These are phyloP conservation scores for Podila horticola DNA, from an alignment of 192 early-diverging fungal genomes.

Conservation along the genomic window DNA sequence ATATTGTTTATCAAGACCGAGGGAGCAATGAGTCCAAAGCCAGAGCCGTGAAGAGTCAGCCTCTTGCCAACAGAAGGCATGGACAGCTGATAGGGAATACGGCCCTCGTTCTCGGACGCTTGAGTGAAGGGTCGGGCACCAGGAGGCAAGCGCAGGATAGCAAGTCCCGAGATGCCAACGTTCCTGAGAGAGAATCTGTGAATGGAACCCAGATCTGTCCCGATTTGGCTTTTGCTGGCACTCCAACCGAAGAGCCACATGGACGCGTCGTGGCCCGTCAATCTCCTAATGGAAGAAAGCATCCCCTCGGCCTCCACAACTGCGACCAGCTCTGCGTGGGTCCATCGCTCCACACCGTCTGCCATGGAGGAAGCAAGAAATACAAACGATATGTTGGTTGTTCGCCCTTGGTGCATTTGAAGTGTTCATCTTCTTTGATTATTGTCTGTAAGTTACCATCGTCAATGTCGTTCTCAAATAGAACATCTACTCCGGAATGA, in stretches of 20 bases:
- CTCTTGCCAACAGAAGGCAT: slow-evolving; percentile 37
- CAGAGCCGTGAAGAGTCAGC: slow-evolving; percentile 44
- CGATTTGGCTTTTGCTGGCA: slow-evolving; percentile 30
- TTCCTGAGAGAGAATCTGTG: slow-evolving; percentile 46
- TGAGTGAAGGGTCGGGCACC: neutral
- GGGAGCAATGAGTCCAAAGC: slow-evolving; percentile 52
- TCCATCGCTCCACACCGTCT: slow-evolving; percentile 45
- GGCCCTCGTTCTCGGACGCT: neutral
- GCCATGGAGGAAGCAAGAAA: neutral
- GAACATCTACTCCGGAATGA: slow-evolving; percentile 42
- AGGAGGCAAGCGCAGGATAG: slow-evolving; percentile 27
- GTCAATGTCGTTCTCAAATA: slow-evolving; percentile 47
- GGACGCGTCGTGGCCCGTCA: slow-evolving; percentile 37
- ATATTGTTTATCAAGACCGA: slow-evolving; percentile 52
- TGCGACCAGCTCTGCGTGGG: slow-evolving; percentile 27
- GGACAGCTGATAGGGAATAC: slow-evolving; percentile 21
- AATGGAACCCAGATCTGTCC: slow-evolving; percentile 42
- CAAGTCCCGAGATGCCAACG: slow-evolving; percentile 44
- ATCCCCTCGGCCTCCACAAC: slow-evolving; percentile 51
- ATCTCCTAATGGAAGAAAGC: slow-evolving; percentile 32
- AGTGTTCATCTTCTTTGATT: neutral
- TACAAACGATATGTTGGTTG: neutral
- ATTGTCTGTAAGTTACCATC: slow-evolving; percentile 22
- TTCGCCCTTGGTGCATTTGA: neutral
- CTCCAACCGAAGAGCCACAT: slow-evolving; percentile 48